Evolutionary conservation across 495 filamentous ascomycete genomes (phyloP), one percentile per base, ranked within the genome.

Genomic region (Xanthoparmelia taractica): DNA sequence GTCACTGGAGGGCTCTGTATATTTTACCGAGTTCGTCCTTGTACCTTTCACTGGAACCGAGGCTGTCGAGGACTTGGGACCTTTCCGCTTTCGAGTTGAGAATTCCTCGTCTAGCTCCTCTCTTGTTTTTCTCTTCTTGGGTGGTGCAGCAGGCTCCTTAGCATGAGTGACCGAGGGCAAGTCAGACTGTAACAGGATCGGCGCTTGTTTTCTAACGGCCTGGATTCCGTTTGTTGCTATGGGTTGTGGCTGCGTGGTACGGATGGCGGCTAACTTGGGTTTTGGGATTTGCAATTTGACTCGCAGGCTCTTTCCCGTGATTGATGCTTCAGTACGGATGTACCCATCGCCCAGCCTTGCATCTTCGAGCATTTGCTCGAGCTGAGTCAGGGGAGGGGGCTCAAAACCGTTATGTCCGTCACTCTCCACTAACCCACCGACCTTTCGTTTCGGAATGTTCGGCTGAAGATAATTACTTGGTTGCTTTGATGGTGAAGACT

Each of bases 321-420:
- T 58, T 31, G 66, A 59, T 18, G 68, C 68, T 63, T 68, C 64
- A 45, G 66, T 65, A 36, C 65, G 64, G 12, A 63, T 67, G 45
- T 59, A 70, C n/a, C 61, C 48, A 57, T 71, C 58, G 54, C 71
- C 67, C 2, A 57, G 38, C 59, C 59, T 57, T 20, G 69, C 69
- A n/a, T 71, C 66, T 62, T 52, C 52, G 8, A 70, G 57, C 18
- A 60, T 23, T 48, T 61, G 58, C 33, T 65, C 63, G 37, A 65
- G 63, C 52, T 57, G 63, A 38, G 63, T 61, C 31, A 61, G 58
- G 20, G 50, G 63, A 20, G 6, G 25, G 7, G 41, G 41, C n/a
- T 56, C 48, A 17, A 20, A 36, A 18, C 12, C 37, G 47, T 45
- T 34, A 36, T 18, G 47, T 52, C 27, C 25, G 33, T 54, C 63